A percentile compares a stretch with the other conserved stretches of the same genome.
phyloP scores from a whole-genome alignment of 768 basidiomycete genomes.

The Artomyces pyxidatus region DNA sequence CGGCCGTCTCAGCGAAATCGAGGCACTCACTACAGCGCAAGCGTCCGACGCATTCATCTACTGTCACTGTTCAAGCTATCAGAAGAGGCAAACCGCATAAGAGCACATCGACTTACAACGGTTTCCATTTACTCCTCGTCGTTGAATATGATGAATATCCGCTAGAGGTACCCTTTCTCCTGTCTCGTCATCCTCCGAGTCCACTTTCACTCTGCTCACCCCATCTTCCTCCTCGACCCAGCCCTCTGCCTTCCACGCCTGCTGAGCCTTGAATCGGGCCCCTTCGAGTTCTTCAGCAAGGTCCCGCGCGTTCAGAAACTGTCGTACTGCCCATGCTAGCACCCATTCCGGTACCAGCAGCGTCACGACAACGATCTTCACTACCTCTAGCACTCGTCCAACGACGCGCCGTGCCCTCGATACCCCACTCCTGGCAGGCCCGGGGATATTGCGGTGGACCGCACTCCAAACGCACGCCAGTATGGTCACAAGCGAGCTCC shows the following conservation, averaged over 20 bases:
- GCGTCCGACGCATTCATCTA: no score
- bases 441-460: conserved; percentile 25
- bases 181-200: neutral
- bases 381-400: neutral
- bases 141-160: no score
- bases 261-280: neutral
- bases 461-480: conserved; percentile 25
- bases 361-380: neutral
- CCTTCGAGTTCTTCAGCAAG: neutral
- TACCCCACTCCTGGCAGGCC: conserved; percentile 7
- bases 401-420: neutral
- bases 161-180: neutral
- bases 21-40: no score
- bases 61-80: no score
- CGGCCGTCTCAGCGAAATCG: no score
- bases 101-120: no score
- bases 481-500: conserved; percentile 21
- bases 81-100: no score
- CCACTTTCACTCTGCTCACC: neutral
- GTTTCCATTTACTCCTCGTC: no score
- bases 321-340: neutral
- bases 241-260: no score
- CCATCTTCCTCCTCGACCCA: no score
- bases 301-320: neutral
- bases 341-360: neutral